Evolutionary conservation across 768 basidiomycete species (phyloP).

Genomic region (Mycena galericulata): DNA sequence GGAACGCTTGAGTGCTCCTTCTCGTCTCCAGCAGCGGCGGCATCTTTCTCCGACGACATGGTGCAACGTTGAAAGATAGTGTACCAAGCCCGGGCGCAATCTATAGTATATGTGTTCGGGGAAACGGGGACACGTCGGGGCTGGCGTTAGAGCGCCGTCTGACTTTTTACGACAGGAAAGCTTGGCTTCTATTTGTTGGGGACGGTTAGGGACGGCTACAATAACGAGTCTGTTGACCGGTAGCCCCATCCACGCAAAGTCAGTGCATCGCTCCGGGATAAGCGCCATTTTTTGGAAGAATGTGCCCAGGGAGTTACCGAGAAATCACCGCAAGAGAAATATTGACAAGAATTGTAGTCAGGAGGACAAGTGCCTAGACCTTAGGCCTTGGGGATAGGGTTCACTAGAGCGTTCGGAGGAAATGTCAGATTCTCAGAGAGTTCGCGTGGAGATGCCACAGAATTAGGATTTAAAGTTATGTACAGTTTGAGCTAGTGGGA

Average conservation of each 20-base stretch:
- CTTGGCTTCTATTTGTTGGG: background rate
- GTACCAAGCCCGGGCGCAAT: no score
- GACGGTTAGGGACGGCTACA: no score
- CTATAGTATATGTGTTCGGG: constrained; percentile 3
- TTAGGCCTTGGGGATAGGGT: no score
- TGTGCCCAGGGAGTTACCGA: constrained; percentile 8
- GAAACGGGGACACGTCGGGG: constrained; percentile 24
- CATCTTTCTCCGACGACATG: constrained; percentile 28
- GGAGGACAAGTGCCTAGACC: background rate
- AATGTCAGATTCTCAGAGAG: no score
- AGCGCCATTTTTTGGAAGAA: no score
- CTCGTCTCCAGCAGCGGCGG: constrained; percentile 14
- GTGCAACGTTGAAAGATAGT: background rate
- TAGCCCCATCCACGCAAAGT: no score
- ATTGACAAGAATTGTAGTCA: constrained; percentile 9
- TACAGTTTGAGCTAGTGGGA: no score
- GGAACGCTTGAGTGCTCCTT: constrained; percentile 9
- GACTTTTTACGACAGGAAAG: constrained; percentile 9
- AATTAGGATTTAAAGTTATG: no score
- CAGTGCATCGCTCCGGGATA: no score
- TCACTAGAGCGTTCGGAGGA: no score
- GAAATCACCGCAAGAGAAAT: constrained; percentile 12
- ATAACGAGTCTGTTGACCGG: no score
- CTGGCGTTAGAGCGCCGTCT: constrained; percentile 9
- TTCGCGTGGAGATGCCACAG: no score